Percentiles rank a stretch among this genome's conserved stretches.
phyloP scores from a whole-genome alignment of 352 stramenopile species.

The Globisporangium rhizosaccharum region DNA sequence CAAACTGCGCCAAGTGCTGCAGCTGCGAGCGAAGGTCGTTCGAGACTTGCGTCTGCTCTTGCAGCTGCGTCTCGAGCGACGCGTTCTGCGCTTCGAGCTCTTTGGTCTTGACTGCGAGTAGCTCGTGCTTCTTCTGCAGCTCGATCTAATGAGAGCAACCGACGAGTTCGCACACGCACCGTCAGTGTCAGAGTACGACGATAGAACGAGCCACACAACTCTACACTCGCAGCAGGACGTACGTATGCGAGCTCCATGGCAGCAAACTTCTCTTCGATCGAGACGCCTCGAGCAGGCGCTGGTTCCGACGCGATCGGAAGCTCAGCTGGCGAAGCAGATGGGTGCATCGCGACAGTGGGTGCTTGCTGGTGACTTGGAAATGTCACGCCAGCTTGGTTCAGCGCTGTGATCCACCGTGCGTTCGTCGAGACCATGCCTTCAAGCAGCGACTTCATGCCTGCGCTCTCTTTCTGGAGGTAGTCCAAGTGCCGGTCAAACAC shows the following conservation, averaged over 20 bases:
- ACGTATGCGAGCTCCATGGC: constrained; percentile 40
- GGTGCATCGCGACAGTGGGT: not conserved
- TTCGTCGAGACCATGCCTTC: constrained; percentile 74
- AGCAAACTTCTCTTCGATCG: constrained; percentile 45
- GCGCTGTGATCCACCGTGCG: constrained; percentile 60
- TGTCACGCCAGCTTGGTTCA: constrained; percentile 20
- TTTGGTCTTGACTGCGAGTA: constrained; percentile 33
- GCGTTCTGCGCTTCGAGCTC: constrained; percentile 54
- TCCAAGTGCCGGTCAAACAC: constrained; percentile 62
- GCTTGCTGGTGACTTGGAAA: constrained; percentile 14
- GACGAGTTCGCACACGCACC: not conserved
- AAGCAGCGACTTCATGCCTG: constrained; percentile 57
- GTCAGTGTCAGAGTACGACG: not conserved
- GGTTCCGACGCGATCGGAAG: constrained; percentile 8
- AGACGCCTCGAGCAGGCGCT: constrained; percentile 13
- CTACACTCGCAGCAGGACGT: constrained; percentile 4
- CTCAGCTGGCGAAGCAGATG: not conserved
- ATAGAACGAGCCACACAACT: not conserved
- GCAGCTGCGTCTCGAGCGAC: constrained; percentile 56
- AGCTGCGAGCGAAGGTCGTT: constrained; percentile 60
- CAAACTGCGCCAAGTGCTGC: constrained; percentile 68
- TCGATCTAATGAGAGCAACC: constrained; percentile 22
- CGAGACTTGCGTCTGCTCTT: constrained; percentile 58
- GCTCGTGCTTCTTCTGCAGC: constrained; percentile 52
- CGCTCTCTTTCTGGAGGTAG: constrained; percentile 62